Percentiles rank a stretch among this genome's conserved stretches.
Evolutionary conservation across 768 basidiomycete species (phyloP).

Genomic region (Mrakia hoshinonis): DNA sequence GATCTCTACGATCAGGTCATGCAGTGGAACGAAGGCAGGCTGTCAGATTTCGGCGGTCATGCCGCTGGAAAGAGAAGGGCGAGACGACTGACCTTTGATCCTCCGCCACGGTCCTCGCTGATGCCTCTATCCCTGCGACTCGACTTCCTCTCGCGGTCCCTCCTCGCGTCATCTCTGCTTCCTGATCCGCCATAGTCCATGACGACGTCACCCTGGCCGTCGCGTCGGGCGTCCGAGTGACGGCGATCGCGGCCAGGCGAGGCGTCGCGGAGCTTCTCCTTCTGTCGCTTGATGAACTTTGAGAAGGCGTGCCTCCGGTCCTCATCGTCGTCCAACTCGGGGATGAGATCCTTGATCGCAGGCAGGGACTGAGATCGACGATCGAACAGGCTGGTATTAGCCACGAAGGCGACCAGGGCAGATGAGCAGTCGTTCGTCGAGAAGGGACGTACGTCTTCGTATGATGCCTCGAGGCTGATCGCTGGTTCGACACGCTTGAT

Average conservation of each 20-base stretch:
- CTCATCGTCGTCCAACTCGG: slow-evolving; percentile 74
- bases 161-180: neutral
- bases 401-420: neutral
- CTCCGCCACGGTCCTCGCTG: neutral
- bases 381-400: neutral
- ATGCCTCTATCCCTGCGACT: neutral
- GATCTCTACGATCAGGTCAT: neutral
- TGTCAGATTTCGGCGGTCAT: neutral
- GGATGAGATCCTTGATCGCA: slow-evolving; percentile 63
- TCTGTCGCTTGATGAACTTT: slow-evolving; percentile 84
- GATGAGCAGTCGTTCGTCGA: neutral
- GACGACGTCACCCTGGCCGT: neutral
- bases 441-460: slow-evolving; percentile 60
- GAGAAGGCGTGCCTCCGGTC: slow-evolving; percentile 67
- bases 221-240: neutral
- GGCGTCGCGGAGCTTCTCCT: slow-evolving; percentile 43
- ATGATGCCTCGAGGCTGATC: slow-evolving; percentile 63
- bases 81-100: neutral
- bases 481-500: slow-evolving; percentile 79
- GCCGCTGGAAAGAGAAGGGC: neutral
- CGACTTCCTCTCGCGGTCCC: neutral
- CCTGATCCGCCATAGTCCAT: neutral
- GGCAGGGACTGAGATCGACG: neutral
- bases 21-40: neutral
- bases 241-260: neutral